Percentiles rank a stretch among this genome's conserved stretches.
Conservation (phyloP, 75 land plant species). For the Sequoiadendron giganteum region DNA sequence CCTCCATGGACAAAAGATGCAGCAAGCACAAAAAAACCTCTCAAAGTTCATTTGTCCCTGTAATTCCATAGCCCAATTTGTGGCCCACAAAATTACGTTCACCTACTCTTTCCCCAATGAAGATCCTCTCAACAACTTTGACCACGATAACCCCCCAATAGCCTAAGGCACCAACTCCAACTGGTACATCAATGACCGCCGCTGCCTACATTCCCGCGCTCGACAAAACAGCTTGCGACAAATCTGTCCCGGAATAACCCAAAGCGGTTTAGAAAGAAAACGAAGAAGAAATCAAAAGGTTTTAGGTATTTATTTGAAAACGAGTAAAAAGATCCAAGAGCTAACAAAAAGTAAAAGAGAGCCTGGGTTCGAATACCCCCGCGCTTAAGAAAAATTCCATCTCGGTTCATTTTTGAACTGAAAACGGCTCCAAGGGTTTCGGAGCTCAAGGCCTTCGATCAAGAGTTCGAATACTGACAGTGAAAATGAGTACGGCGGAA, state of each 20-base stretch:
- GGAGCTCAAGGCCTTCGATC: background rate
- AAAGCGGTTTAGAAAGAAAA: background rate
- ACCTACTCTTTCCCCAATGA: too few relatives aligned
- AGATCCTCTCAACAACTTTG: too few relatives aligned
- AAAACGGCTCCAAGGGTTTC: conserved; percentile 2
- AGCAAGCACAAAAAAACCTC: too few relatives aligned
- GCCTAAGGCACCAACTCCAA: background rate
- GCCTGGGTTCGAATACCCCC: background rate
- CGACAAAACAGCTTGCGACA: background rate
- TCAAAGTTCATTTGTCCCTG: too few relatives aligned
- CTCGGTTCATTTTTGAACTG: background rate
- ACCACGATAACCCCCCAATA: background rate
- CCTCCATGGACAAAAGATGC: too few relatives aligned
- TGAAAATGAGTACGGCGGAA: conserved; percentile 18
- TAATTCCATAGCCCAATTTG: too few relatives aligned
- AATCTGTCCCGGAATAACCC: background rate
- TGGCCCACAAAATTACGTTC: too few relatives aligned
- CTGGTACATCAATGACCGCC: background rate
- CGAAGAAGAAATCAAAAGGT: background rate
- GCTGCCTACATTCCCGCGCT: background rate
- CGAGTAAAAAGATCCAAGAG: background rate
- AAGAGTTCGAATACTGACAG: background rate
- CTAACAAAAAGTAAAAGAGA: background rate
- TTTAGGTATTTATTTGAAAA: background rate
- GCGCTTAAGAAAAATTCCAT: background rate